Evolutionary conservation across 1,139 yeast genomes (phyloP).

Genomic region (Taphrina sp.): DNA sequence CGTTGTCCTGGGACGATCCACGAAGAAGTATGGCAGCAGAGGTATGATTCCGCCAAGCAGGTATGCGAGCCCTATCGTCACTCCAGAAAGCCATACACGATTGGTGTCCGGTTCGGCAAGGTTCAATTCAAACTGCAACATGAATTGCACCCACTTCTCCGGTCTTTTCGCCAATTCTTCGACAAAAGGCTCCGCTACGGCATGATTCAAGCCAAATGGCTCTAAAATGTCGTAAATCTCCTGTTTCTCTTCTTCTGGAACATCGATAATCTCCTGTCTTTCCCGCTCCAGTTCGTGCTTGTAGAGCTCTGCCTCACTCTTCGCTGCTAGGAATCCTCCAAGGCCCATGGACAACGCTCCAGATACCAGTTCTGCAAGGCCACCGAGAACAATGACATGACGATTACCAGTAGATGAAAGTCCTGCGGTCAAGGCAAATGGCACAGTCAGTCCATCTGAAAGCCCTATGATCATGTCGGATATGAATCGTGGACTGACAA

Average conservation of each 20-base stretch:
- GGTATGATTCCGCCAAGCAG: conserved; percentile 83
- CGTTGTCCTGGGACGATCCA: conserved; percentile 66
- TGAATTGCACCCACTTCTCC: conserved; percentile 61
- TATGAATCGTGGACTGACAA: background rate
- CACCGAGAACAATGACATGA: conserved; percentile 75
- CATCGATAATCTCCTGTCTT: conserved; percentile 53
- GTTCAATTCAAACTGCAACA: conserved; percentile 66
- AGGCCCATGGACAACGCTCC: conserved; percentile 85
- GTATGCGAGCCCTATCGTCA: conserved; percentile 72
- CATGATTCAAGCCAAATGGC: conserved; percentile 65
- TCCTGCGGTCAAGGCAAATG: conserved; percentile 82
- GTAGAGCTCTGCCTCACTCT: conserved; percentile 67
- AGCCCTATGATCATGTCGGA: conserved; percentile 56
- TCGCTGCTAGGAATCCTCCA: conserved; percentile 82
- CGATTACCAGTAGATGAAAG: conserved; percentile 71
- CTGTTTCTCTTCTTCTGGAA: conserved; percentile 54
- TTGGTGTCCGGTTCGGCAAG: conserved; percentile 79
- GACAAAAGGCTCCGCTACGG: conserved; percentile 59
- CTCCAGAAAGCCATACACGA: conserved; percentile 69
- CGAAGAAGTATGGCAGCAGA: conserved; percentile 74
- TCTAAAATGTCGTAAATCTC: conserved; percentile 66
- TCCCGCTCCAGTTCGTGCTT: conserved; percentile 60
- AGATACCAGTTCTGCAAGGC: conserved; percentile 78
- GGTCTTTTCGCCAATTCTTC: conserved; percentile 66
- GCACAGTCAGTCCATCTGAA: conserved; percentile 81